These are phyloP conservation scores for Lathyrus oleraceus DNA, from an alignment of 306 rosid species.

Conservation along the genomic window DNA sequence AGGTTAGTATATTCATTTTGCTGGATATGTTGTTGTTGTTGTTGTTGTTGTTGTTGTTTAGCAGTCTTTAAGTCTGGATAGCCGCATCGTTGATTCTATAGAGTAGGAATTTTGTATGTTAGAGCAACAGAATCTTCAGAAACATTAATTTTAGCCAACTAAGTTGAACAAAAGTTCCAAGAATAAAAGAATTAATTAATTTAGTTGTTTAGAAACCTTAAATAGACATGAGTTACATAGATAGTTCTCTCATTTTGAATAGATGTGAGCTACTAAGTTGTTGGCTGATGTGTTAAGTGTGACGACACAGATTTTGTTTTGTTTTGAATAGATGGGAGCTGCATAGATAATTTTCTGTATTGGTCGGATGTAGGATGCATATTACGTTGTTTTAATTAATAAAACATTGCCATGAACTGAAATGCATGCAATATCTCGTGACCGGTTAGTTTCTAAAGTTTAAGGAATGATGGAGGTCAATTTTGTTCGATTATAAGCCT, in stretches of 20 bases:
- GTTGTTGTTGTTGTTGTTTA: not conserved
- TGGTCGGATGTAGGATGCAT: not conserved
- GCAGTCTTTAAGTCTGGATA: conserved; percentile 8
- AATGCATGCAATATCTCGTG: conserved; percentile 6
- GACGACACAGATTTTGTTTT: no score
- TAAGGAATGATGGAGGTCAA: conserved; percentile 16
- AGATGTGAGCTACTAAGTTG: not conserved
- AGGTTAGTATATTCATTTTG: conserved; percentile 53
- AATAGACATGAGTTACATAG: not conserved
- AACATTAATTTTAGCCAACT: not conserved
- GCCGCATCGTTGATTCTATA: not conserved
- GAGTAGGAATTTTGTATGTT: not conserved
- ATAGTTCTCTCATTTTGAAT: no score
- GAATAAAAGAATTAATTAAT: conserved; percentile 5
- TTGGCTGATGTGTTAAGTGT: not conserved
- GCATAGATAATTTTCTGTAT: not conserved
- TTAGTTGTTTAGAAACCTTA: not conserved
- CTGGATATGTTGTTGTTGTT: not conserved
- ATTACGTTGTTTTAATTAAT: conserved; percentile 9
- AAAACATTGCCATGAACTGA: conserved; percentile 3
- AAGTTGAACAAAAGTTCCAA: not conserved
- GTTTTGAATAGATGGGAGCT: not conserved
- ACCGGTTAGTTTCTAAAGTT: conserved; percentile 6
- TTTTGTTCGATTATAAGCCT: conserved; percentile 12
- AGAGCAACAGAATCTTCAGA: conserved; percentile 4